Evolutionary conservation across 768 basidiomycete genomes (phyloP), one percentile per base, ranked within the genome.

Genomic region (Podaxis mareebaensis): DNA sequence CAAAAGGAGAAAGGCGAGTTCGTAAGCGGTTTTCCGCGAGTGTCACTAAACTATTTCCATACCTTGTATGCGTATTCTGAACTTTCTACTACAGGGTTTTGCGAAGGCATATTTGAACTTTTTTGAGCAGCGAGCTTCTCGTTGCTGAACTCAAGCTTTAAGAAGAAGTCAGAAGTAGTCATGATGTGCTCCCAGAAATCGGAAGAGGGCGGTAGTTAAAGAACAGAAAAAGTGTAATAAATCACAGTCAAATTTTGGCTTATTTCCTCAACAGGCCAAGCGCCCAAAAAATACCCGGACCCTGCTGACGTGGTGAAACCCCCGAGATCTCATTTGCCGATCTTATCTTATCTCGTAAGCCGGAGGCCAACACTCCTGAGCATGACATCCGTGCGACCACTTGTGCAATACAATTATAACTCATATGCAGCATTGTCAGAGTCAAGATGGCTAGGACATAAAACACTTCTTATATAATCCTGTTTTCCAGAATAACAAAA

Each of bases 11-110:
- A 39, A 44, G 36, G 51, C 24, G 53, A 66, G 51, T 24, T 51
- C 39, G 33, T 42, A 33, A 58, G 22, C 49, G 44, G 30, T 64
- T 63, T 48, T 11, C 38, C 57, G 8, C 54, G 36, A 10, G 33
- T 62, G 60, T 39, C 58, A 48, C 5, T 33, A 53, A 24, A 24
- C 36, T 33, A 61, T 49, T 52, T 38, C 57, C 77, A 44, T 64
- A 90, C 90, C 71, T 81, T 73, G 67, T 85, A 82, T 0, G 85
- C 86, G 69, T 78, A 85, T 68, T 86, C 75, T 8, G 88, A 82
- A 60, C 78, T 84, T 39, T 78, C 72, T 15, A 90, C 71, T 52
- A 90, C 90, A 10, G 89, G 90, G 67, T 89, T 92, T 44, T 60
- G 66, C 30, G 44, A 48, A 60, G 60, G 65, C 51, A 58, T 30